Percentiles rank a stretch among this genome's conserved stretches.
These are phyloP conservation scores for Tuber microsphaerosporum DNA, from an alignment of 495 filamentous ascomycete species.

Conservation along the genomic window DNA sequence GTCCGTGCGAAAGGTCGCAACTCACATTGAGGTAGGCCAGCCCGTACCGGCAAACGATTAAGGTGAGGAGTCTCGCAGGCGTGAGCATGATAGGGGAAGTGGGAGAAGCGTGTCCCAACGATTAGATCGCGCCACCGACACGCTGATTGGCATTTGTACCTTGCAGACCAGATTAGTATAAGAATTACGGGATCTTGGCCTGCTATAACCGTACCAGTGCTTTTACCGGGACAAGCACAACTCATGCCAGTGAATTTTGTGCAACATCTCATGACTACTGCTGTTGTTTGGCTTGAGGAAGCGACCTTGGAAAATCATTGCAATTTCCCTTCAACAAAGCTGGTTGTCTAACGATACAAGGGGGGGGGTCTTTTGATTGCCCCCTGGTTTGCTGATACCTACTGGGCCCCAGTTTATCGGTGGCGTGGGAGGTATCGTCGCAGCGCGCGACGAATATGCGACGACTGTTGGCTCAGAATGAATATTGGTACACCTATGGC, in stretches of 20 bases:
- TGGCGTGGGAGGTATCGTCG: not conserved
- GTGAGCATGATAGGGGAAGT: not conserved
- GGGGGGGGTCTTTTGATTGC: not conserved
- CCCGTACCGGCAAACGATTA: not conserved
- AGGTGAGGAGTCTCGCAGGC: not conserved
- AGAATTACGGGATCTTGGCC: not conserved
- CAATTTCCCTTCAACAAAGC: not conserved
- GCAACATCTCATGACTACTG: not conserved
- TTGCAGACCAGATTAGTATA: not conserved
- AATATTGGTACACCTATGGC: not conserved
- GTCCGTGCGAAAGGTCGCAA: not conserved
- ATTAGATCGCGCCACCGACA: not conserved
- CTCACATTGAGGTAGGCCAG: not conserved
- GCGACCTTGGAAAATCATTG: not conserved
- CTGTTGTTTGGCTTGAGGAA: not conserved
- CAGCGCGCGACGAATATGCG: slow-evolving; percentile 6
- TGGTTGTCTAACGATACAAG: not conserved
- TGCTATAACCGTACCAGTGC: not conserved
- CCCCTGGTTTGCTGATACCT: not conserved
- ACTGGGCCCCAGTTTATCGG: not conserved
- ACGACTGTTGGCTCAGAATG: slow-evolving; percentile 21
- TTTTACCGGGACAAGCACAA: too few relatives aligned
- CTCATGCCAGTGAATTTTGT: not conserved
- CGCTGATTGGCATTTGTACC: slow-evolving; percentile 1
- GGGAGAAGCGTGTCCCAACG: not conserved